Evolutionary conservation across 2,329 filamentous ascomycete species (phyloP).

Genomic region (Trichophyton mentagrophytes): DNA sequence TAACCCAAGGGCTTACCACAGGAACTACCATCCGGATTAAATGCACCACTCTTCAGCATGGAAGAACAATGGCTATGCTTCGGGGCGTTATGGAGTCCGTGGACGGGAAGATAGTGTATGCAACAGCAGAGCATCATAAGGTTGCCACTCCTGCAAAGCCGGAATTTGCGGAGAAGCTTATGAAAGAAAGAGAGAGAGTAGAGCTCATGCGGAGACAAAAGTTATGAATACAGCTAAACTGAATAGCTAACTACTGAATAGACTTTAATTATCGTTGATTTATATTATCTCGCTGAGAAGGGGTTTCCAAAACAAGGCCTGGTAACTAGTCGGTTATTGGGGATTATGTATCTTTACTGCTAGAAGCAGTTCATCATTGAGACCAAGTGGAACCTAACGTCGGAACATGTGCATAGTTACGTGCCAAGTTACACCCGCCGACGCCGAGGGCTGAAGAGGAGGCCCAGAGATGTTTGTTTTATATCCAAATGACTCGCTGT

Average conservation of each 20-base stretch:
- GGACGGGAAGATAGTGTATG: conserved; percentile 38
- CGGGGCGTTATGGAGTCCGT: conserved; percentile 38
- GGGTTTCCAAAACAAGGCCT: too few species aligned
- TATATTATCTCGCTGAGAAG: too few species aligned
- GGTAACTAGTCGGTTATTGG: too few species aligned
- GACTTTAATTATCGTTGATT: too few species aligned
- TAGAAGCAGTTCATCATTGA: too few species aligned
- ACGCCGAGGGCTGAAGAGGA: background rate
- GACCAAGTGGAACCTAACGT: background rate
- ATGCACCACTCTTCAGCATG: conserved; percentile 34
- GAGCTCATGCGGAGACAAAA: background rate
- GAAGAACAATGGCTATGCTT: conserved; percentile 42
- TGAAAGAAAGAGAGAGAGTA: conserved; percentile 3
- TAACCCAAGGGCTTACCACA: conserved; percentile 7
- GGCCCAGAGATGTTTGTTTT: background rate
- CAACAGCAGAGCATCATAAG: conserved; percentile 43
- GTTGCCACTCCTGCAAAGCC: conserved; percentile 32
- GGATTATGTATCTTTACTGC: background rate
- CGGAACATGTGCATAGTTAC: background rate
- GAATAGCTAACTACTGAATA: background rate
- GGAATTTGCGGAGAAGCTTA: conserved; percentile 22
- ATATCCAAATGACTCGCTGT: background rate
- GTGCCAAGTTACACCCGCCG: background rate
- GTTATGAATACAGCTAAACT: background rate
- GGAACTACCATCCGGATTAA: conserved; percentile 33